phyloP scores from a whole-genome alignment of 208 protist genomes.

The Crithidia fasciculata region DNA sequence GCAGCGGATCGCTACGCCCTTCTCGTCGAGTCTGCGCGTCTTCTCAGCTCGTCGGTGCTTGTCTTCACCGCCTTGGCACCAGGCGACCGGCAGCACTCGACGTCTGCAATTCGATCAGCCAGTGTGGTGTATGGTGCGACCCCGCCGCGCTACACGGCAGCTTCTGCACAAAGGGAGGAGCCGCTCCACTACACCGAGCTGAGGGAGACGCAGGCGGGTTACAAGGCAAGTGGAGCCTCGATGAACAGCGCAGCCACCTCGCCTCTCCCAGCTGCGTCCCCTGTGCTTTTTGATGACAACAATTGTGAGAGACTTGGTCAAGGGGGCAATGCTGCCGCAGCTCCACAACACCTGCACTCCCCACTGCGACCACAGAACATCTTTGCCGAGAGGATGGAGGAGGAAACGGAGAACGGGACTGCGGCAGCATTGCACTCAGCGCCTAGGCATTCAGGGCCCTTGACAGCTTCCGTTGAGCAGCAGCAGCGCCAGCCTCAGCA shows the following conservation, averaged over 20 bases:
- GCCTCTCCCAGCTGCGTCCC: background rate
- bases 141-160: background rate
- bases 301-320: too few species aligned
- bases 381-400: too few species aligned
- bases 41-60: conserved; percentile 16
- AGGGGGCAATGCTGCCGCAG: too few species aligned
- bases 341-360: too few species aligned
- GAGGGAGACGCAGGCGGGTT: too few species aligned
- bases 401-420: too few species aligned
- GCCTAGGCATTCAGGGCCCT: too few species aligned
- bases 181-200: background rate
- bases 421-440: too few species aligned
- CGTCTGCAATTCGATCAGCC: conserved; percentile 5
- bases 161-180: background rate
- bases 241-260: background rate
- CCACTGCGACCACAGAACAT: too few species aligned
- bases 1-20: conserved; percentile 9
- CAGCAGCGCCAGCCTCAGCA: too few species aligned
- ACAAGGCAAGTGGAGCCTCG: background rate
- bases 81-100: background rate
- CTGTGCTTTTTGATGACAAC: background rate
- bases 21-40: conserved; percentile 10
- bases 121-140: background rate
- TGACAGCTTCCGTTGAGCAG: too few species aligned
- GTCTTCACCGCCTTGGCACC: conserved; percentile 11